Evolutionary conservation across 2,329 filamentous ascomycete species (phyloP), one percentile per base, ranked within the genome.

Genomic region (Epichloe baconii): DNA sequence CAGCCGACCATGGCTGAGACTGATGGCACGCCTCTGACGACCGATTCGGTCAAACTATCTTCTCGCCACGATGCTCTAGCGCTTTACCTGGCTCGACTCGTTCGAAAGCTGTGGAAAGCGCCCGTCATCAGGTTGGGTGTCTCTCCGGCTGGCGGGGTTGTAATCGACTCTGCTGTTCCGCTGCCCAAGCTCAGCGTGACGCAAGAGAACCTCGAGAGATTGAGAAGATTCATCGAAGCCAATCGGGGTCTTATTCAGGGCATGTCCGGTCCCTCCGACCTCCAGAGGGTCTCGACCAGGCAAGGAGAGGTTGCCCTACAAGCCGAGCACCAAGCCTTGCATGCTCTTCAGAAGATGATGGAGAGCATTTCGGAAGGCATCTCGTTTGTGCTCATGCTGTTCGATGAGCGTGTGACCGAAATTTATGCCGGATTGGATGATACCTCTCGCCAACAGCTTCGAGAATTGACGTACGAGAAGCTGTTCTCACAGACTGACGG

Each of bases 191-290:
- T 98, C 12, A 79, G 80, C 53, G 72, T 76, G 12, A 81, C 95
- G 0, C 93, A 97, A 61, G 83, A 86, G 53, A 85, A 88, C 61
- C 71, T 98, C 4, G 83, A 88, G 53, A 78, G 85, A 5, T 70
- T 98, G 36, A 79, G 85, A 45, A 81, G 82, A 14, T 98, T 98
- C 62, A 78, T 98, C 44, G 80, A 86, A 38, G 75, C 79, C n/a
- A 98, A 98, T 68, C 86, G 85, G 56, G 83, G 81, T 48, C 89
- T 94, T 53, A 97, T 98, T 53, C 90, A 96, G 63, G 93, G 94
- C 6, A 73, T 98, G 48, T 86, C 88, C n/a, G 91, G 91, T 0
- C 87, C 94, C 0, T 86, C 93, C 49, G 86, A 91, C 47, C 71
- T 95, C n/a, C 80, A 84, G 47, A 78, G 85, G 48, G 84, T 85